Percentiles rank a stretch among this genome's conserved stretches.
Evolutionary conservation across 768 basidiomycete species (phyloP).

Genomic region (Boletus subparvulus): DNA sequence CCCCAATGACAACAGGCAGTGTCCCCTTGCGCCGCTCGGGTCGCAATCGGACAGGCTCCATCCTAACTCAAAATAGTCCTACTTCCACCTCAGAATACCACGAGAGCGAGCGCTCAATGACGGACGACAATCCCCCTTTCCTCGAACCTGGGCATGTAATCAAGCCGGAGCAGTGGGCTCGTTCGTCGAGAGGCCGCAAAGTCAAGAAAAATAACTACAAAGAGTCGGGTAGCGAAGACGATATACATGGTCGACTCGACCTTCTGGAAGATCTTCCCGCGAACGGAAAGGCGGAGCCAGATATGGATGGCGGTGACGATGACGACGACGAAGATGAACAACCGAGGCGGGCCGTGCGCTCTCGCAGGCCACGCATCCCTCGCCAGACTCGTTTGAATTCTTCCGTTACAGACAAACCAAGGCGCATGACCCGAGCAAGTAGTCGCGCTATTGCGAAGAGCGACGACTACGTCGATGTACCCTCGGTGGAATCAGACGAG

Average conservation of each 20-base stretch:
- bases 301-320: slow-evolving; percentile 33
- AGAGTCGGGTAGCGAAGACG: slow-evolving; percentile 50
- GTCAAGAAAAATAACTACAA: slow-evolving; percentile 40
- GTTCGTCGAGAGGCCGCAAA: slow-evolving; percentile 42
- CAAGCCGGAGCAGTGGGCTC: slow-evolving; percentile 15
- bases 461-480: slow-evolving; percentile 52
- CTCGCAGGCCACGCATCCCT: slow-evolving; percentile 21
- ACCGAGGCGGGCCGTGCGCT: slow-evolving; percentile 16
- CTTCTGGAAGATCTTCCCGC: slow-evolving; percentile 8
- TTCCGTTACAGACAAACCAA: background rate
- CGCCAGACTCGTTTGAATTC: slow-evolving; percentile 18
- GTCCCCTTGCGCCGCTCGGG: slow-evolving; percentile 25
- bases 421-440: slow-evolving; percentile 26
- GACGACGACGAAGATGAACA: slow-evolving; percentile 33
- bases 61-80: slow-evolving; percentile 24
- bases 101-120: slow-evolving; percentile 33
- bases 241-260: slow-evolving; percentile 18
- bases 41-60: slow-evolving; percentile 22
- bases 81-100: slow-evolving; percentile 35
- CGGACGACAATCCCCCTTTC: slow-evolving; percentile 24
- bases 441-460: slow-evolving; percentile 36
- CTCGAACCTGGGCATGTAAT: slow-evolving; percentile 1
- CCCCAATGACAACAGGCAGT: slow-evolving; percentile 19
- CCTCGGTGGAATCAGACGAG: slow-evolving; percentile 50
- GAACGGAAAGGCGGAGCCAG: slow-evolving; percentile 21